Evolutionary conservation across 164 flowering plant species (phyloP), one percentile per base, ranked within the genome.

Genomic region (Tetrastigma voinierianum): DNA sequence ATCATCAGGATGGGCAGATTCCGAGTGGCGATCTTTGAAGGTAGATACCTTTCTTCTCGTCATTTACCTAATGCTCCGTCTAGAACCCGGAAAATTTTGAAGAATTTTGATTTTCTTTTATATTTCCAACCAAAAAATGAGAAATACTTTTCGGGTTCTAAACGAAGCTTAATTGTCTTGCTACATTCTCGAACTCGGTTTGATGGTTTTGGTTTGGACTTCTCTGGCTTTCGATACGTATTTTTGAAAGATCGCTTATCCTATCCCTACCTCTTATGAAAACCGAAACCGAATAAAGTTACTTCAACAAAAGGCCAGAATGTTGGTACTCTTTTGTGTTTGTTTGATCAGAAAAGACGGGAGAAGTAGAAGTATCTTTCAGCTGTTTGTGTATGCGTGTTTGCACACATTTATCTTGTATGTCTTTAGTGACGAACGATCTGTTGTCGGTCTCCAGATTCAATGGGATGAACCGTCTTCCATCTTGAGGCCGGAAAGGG

Each of bases 11-110:
- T 57, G 60, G 60, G 2, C 60, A 18, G 60, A 32, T 57, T 57
- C 60, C 15, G 60, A 57, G 25, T 57, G 60, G 60, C 21, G 60
- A 57, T 57, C 60, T 17, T 57, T 57, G 21, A 57, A 23, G 60
- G 60, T 57, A 51, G 3, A 10, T 51, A 51, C 4, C 16, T 51
- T n/a, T 14, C 18, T 51, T 15, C 54, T 15, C 3, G n/a, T 2
- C 17, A 16, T 51, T 14, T n/a, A 7, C 18, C 17, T 51, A 9
- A 51, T 51, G 54, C 54, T 18, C 9, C 17, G 16, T 51, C 18
- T n/a, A 16, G 54, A 16, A 18, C 54, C n/a, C 54, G 3, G 17
- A 5, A 51, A 51, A 51, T 9, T 16, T 19, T 9, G 4, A 51
- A 16, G 17, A 9, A n/a, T n/a, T n/a, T n/a, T n/a, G n/a, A n/a